phyloP scores from a whole-genome alignment of 164 flowering plant species.

The Brasenia schreberi region DNA sequence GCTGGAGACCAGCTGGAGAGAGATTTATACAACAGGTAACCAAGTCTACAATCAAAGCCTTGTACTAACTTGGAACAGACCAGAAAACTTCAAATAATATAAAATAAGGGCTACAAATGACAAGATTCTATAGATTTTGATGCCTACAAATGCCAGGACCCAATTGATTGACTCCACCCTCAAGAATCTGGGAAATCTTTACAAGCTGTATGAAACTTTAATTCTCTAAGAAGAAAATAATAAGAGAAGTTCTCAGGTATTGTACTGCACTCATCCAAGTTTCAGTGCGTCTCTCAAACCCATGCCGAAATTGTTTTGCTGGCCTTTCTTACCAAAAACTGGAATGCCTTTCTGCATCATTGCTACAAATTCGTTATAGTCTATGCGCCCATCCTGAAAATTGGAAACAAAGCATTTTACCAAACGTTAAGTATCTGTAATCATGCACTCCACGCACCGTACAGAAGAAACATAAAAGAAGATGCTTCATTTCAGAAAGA shows the following conservation, averaged over 20 bases:
- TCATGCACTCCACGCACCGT: not conserved
- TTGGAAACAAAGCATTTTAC: not conserved
- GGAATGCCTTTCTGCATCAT: constrained; percentile 76
- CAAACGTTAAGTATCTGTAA: not conserved
- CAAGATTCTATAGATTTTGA: not conserved
- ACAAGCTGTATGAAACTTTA: constrained; percentile 12
- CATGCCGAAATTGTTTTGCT: constrained; percentile 20
- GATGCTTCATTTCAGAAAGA: not conserved
- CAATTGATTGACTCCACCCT: not conserved
- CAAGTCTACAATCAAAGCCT: not conserved
- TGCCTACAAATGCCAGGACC: not conserved
- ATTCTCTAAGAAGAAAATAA: constrained; percentile 4
- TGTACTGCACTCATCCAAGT: constrained; percentile 21
- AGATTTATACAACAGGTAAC: not conserved
- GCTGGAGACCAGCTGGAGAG: too few relatives aligned
- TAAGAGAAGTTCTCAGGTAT: constrained; percentile 1
- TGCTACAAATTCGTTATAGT: constrained; percentile 76
- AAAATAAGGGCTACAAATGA: not conserved
- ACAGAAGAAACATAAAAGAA: constrained; percentile 2
- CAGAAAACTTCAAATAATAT: not conserved
- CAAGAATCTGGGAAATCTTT: constrained; percentile 5
- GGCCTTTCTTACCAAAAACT: constrained; percentile 35
- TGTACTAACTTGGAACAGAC: not conserved
- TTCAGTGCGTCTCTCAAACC: constrained; percentile 48
- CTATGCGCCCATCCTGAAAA: constrained; percentile 80